Evolutionary conservation across 106 monocot genomes (phyloP).

Genomic region (Dendrobium catenatum): DNA sequence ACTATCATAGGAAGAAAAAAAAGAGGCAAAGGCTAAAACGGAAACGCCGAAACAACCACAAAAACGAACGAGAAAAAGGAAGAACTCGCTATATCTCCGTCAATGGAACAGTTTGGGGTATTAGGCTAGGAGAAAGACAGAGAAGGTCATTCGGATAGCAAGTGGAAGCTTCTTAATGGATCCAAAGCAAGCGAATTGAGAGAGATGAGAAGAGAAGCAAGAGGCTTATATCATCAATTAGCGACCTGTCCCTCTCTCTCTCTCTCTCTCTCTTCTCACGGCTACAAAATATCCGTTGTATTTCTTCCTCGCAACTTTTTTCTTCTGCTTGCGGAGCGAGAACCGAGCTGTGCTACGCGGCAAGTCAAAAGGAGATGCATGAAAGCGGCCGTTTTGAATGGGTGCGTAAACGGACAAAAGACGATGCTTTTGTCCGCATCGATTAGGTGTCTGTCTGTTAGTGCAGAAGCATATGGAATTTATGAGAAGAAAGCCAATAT

Average conservation of each 20-base stretch:
- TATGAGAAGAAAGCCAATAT: neutral
- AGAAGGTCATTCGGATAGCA: neutral
- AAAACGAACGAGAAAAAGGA: neutral
- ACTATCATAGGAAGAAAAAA: neutral
- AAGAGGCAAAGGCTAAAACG: constrained; percentile 3
- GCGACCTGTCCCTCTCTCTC: neutral
- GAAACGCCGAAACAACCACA: neutral
- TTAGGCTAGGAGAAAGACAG: neutral
- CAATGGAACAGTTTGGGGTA: neutral
- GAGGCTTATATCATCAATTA: neutral
- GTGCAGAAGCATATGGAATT: constrained; percentile 23
- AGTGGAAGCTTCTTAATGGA: neutral
- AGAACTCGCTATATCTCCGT: neutral
- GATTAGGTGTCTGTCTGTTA: constrained; percentile 20
- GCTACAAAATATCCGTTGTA: neutral
- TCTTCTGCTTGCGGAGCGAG: neutral
- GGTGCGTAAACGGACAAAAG: constrained; percentile 24
- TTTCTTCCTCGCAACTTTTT: neutral
- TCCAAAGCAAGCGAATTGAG: neutral
- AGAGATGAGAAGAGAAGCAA: neutral
- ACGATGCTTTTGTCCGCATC: constrained; percentile 19
- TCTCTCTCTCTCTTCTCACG: neutral
- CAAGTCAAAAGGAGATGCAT: neutral
- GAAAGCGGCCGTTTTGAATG: constrained; percentile 6
- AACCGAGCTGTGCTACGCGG: neutral